phyloP scores from a whole-genome alignment of 1,139 yeast genomes.

The Citeromyces siamensis region DNA sequence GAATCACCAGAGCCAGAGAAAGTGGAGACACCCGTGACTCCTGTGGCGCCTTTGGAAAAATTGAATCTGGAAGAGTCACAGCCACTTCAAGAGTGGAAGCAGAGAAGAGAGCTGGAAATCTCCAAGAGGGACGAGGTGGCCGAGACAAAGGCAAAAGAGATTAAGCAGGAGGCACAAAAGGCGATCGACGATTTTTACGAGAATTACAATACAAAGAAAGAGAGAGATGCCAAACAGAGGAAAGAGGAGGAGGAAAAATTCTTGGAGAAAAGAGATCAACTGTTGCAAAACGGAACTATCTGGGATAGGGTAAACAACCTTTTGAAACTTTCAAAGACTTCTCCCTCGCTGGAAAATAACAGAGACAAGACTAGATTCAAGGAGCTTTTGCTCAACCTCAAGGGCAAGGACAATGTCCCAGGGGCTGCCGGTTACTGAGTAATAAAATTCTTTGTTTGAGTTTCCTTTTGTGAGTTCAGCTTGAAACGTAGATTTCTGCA shows the following conservation, averaged over 20 bases:
- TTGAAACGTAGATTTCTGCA: too few relatives aligned
- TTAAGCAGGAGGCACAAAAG: constrained; percentile 69
- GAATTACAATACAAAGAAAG: constrained; percentile 80
- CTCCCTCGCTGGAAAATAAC: constrained; percentile 14
- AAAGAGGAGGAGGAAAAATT: constrained; percentile 60
- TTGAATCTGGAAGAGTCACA: constrained; percentile 33
- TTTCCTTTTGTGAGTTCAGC: too few relatives aligned
- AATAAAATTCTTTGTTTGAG: too few relatives aligned
- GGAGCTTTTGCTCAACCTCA: constrained; percentile 48
- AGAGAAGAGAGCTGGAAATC: constrained; percentile 73
- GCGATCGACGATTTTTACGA: constrained; percentile 92
- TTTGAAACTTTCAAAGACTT: constrained; percentile 21
- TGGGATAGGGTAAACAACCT: constrained; percentile 75
- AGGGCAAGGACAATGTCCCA: constrained; percentile 56
- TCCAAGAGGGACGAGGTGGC: constrained; percentile 71
- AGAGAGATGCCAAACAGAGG: constrained; percentile 53
- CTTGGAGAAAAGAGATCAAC: constrained; percentile 66
- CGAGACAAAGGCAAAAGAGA: constrained; percentile 50
- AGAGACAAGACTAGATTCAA: constrained; percentile 66
- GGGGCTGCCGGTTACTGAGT: constrained; percentile 56
- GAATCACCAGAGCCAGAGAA: constrained; percentile 19
- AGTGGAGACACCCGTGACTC: constrained; percentile 18
- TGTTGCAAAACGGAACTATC: constrained; percentile 60
- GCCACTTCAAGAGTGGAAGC: constrained; percentile 70
- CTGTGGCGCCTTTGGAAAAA: constrained; percentile 13